Conservation (phyloP, 441 rosid species). For the Erodium chrysanthum region DNA sequence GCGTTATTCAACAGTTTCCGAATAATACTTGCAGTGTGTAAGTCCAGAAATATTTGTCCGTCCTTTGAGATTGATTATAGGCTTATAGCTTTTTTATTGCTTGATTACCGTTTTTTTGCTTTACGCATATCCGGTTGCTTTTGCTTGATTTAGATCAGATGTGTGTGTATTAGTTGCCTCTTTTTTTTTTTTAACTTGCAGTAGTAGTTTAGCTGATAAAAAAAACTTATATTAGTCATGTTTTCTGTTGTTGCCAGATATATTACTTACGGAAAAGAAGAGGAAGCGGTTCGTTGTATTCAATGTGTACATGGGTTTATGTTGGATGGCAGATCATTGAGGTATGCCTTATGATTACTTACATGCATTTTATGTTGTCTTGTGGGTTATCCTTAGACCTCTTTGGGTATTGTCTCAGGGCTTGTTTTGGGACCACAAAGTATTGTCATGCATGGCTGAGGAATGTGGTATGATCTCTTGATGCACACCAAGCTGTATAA, state of each 20-base stretch:
- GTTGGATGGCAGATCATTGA: conserved; percentile 46
- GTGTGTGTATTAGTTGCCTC: neutral
- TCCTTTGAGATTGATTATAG: neutral
- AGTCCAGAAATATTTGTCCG: conserved; percentile 15
- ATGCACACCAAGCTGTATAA: neutral
- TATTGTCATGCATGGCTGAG: conserved; percentile 73
- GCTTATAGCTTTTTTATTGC: neutral
- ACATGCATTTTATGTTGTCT: neutral
- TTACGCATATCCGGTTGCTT: neutral
- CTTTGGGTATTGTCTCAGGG: conserved; percentile 26
- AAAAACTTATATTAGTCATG: neutral
- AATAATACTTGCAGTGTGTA: conserved; percentile 69
- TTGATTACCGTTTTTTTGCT: neutral
- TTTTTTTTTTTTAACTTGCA: neutral
- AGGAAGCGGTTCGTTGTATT: conserved; percentile 56
- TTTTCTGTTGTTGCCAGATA: conserved; percentile 28
- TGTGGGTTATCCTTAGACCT: conserved; percentile 8
- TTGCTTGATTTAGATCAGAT: conserved; percentile 1
- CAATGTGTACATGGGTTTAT: conserved; percentile 44
- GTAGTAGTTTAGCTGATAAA: too few relatives aligned
- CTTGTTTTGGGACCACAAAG: conserved; percentile 65
- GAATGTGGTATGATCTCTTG: conserved; percentile 32
- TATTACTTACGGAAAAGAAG: conserved; percentile 50
- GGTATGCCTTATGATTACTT: conserved; percentile 26
- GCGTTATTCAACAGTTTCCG: conserved; percentile 58